Base-by-base conservation (phyloP, 768 basidiomycete genomes). In the Amanita polypyramis region DNA sequence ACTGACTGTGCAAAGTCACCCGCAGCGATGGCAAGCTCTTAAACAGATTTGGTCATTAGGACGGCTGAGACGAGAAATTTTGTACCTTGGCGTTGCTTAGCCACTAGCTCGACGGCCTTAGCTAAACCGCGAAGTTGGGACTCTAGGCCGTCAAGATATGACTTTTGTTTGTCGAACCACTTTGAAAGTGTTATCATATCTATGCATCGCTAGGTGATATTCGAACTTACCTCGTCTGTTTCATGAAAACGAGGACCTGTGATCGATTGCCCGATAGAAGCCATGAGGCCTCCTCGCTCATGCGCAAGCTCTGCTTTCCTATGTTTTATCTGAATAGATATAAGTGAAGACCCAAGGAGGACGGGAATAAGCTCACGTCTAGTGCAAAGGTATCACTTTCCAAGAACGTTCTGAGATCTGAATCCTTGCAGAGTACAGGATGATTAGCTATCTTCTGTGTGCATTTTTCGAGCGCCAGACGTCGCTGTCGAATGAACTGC, bases 361-460 rank as follows among this genome's bases (percentile, higher is more conserved):
- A 15, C 2, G 39, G 20, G 36, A 10, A 42, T 21, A 15, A 2
- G 68, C 91, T 63, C 43, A 93, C 91, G 65, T 98, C 96, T 48
- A 92, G 67, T 10, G 85, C 69, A 62, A 98, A 97, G 4, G 77
- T 83, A 61, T 99, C 96, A 57, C 84, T 88, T 62, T 98, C 95
- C 59, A 99, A 66, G 68, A 99, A 98, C 51, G 93, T 60, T 63
- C 77, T 84, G 55, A 99, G 61, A 61, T 97, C 95, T 2, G 82
- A 62, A 58, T 99, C 96, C 60, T 88, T 87, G 49, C 80, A 78
- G 19, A 99, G 65, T 4, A 94, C 80, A 0, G 94, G 92, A 60
- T 99, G 96, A 55, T 87, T 85, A 8, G 88, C 89, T 43, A 84
- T 94, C 66, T 97, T 97, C 60, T 85, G 82, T 39, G 98, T 79